Percentiles rank a stretch among this genome's conserved stretches.
Evolutionary conservation across 2,329 filamentous ascomycete species (phyloP).

Genomic region (Gnomoniopsis smithogilvyi): DNA sequence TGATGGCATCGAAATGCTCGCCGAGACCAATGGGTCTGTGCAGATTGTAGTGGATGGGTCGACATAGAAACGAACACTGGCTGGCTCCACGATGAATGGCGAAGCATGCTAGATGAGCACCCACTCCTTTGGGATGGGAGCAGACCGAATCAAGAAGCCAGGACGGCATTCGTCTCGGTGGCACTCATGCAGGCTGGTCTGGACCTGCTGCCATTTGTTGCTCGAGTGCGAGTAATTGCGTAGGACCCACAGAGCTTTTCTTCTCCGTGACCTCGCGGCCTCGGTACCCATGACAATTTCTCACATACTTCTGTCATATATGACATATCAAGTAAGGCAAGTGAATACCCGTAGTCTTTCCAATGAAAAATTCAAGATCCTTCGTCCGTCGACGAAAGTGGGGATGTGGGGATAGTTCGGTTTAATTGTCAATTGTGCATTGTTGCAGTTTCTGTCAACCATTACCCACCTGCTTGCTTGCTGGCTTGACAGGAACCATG

Average conservation of each 20-base stretch:
- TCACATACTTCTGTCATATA: background rate
- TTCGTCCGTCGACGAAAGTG: background rate
- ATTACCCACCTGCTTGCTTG: background rate
- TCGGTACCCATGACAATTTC: background rate
- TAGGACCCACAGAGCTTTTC: slow-evolving; percentile 4
- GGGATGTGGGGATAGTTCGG: no score
- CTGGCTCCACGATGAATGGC: slow-evolving; percentile 16
- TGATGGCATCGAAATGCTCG: slow-evolving; percentile 23
- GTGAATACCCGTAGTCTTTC: background rate
- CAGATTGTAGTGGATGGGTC: slow-evolving; percentile 19
- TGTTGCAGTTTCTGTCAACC: background rate
- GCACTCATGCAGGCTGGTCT: slow-evolving; percentile 7
- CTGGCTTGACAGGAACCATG: background rate
- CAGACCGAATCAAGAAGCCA: slow-evolving; percentile 10
- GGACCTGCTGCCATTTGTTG: background rate
- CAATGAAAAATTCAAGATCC: no score
- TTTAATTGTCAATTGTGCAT: background rate
- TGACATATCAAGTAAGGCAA: background rate
- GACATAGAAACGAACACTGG: slow-evolving; percentile 4
- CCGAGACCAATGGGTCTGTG: slow-evolving; percentile 16
- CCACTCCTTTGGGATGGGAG: slow-evolving; percentile 6
- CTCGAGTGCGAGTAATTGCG: background rate
- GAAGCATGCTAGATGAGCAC: slow-evolving; percentile 8
- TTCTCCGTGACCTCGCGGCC: background rate
- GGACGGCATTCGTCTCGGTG: slow-evolving; percentile 4